Evolutionary conservation across 257 asterid species (phyloP).

Genomic region (Scutellaria galericulata): DNA sequence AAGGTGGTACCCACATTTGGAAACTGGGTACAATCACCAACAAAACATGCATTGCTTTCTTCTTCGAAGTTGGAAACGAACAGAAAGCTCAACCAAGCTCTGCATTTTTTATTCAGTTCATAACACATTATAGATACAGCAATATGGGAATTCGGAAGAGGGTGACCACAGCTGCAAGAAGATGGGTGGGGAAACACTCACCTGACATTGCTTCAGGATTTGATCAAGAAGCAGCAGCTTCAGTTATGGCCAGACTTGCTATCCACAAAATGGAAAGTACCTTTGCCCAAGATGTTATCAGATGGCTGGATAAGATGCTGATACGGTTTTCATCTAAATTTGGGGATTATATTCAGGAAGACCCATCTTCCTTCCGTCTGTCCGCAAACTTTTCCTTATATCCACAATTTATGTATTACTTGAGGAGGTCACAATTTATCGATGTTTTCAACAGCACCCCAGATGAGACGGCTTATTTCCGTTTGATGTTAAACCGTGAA

Average conservation of each 20-base stretch:
- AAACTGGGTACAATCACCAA: constrained; percentile 69
- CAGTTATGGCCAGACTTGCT: constrained; percentile 90
- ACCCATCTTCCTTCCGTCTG: constrained; percentile 85
- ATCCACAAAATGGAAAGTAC: constrained; percentile 53
- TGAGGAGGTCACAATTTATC: constrained; percentile 87
- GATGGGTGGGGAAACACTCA: constrained; percentile 81
- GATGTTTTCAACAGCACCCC: constrained; percentile 88
- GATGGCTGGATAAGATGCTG: constrained; percentile 79
- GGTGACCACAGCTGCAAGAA: constrained; percentile 90
- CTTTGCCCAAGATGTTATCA: constrained; percentile 61
- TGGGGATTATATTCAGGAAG: constrained; percentile 89
- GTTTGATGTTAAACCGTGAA: constrained; percentile 84
- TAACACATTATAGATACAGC: constrained; percentile 73
- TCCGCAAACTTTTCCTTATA: constrained; percentile 74
- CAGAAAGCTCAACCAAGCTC: constrained; percentile 72
- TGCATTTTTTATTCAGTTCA: constrained; percentile 83
- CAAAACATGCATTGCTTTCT: constrained; percentile 85
- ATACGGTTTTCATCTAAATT: constrained; percentile 77
- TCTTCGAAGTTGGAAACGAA: constrained; percentile 72
- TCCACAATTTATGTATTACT: constrained; percentile 91
- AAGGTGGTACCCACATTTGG: constrained; percentile 87
- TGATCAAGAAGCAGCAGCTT: constrained; percentile 96
- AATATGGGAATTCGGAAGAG: constrained; percentile 77
- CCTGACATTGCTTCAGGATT: constrained; percentile 83
- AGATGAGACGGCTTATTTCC: constrained; percentile 86